Evolutionary conservation across 768 basidiomycete genomes (phyloP), one percentile per base, ranked within the genome.

Genomic region (Tricholomella constricta): DNA sequence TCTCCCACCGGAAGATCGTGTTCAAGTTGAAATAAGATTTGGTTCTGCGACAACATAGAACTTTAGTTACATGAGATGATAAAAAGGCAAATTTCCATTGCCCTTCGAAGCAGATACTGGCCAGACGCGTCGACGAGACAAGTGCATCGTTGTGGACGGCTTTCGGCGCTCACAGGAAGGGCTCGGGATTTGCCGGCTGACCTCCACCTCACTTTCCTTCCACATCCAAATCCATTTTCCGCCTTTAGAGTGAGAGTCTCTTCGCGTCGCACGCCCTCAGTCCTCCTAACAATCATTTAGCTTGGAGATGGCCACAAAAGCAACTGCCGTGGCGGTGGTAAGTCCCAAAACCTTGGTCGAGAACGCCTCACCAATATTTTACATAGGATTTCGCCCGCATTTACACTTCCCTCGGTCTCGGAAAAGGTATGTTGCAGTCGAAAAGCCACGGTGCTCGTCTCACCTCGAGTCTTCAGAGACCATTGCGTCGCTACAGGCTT

Each of bases 401-500:
- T 59, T 93, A 92, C 72, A 75, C 85, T 49, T 84, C 88, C 47
- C 81, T 93, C 22, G 88, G 88, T 62, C 83, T 94, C 64, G 91
- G 91, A 69, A 91, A 91, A 78, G 91, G 91, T 91, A 47, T n/a
- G 79, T 70, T 37, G 19, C 50, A 35, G 11, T 51, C 19, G 20
- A 31, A 38, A 34, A 5, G n/a, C 35, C 17, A 31, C 26, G n/a
- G 32, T 17, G 25, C 34, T 37, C 12, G n/a, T 37, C 50, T 46
- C 29, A 50, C 46, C 22, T 41, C 9, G 36, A 34, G 31, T 54
- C 27, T 51, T 20, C 72, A 94, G 93, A 98, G 78, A 95, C 96
- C 62, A 81, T 97, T 65, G 79, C 91, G 50, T 75, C 92, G 48
- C 82, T 99, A 46, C 91, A 92, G 71, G 89, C 91, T 35, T 98